phyloP scores from a whole-genome alignment of 2,329 filamentous ascomycete species.

The Cercospora sesami region DNA sequence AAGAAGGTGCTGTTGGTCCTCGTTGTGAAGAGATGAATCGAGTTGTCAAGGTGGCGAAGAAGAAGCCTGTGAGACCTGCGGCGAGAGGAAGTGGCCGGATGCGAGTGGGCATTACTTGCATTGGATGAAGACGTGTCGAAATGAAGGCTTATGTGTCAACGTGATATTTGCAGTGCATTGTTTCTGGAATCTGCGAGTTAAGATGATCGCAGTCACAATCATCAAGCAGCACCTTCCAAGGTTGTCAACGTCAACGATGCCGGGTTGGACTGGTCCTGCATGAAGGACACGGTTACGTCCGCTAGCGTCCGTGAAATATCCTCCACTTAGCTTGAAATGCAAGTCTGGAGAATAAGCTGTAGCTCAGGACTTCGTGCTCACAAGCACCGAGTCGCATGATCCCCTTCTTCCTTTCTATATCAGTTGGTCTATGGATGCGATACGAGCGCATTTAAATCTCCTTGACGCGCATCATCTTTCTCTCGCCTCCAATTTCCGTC shows the following conservation, averaged over 20 bases:
- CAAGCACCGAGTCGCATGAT: no score
- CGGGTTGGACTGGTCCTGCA: neutral
- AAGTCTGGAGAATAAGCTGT: no score
- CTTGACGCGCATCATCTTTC: slow-evolving; percentile 20
- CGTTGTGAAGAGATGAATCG: slow-evolving; percentile 1
- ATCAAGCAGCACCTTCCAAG: neutral
- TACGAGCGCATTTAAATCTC: slow-evolving; percentile 15
- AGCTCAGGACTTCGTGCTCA: no score
- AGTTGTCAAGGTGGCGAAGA: slow-evolving; percentile 17
- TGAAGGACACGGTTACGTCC: neutral
- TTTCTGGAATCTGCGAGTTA: neutral
- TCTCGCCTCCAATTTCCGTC: slow-evolving; percentile 34
- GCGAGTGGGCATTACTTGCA: slow-evolving; percentile 18
- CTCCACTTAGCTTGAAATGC: no score
- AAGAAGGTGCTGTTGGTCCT: neutral
- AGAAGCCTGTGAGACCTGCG: slow-evolving; percentile 20
- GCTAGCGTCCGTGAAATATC: no score
- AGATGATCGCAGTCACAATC: neutral
- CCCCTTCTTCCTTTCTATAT: no score
- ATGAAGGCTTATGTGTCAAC: neutral
- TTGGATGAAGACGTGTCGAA: neutral
- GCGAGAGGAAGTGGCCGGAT: slow-evolving; percentile 20
- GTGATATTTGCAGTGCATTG: neutral
- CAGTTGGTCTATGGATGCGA: no score
- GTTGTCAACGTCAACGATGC: neutral